Evolutionary conservation across 2,329 filamentous ascomycete species (phyloP), one percentile per base, ranked within the genome.

Genomic region (Emergomyces africanus): DNA sequence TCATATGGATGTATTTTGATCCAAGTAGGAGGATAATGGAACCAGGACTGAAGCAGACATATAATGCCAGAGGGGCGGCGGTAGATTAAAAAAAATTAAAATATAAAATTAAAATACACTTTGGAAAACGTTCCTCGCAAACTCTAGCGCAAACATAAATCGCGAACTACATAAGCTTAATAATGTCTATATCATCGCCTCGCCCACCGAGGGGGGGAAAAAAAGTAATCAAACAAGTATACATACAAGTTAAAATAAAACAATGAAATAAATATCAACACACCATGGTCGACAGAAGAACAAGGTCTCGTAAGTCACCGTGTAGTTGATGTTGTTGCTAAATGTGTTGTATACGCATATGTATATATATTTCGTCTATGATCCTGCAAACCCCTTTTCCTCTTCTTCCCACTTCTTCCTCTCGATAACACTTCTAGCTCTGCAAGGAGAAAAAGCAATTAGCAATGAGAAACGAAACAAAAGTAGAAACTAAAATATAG

Each of bases 351-450:
- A 48, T 15, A 48, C 8, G 44, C 15, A 12, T 23, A 25, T 28
- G 6, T 28, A 37, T n/a, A n/a, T n/a, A n/a, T 42, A 9, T 35
- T 10, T 20, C 56, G 15, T 9, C 48, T 76, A 75, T 30, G 74
- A 74, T 2, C 81, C 81, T 5, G 78, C 75, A 67, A 78, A 85
- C 39, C 71, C 71, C 63, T 75, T 75, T 71, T 85, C 83, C 61
- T 84, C 81, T 59, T 83, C 76, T 66, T 84, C 79, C 81, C 83
- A 86, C 65, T 77, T 75, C 69, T 76, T 70, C 59, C 82, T 72
- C 70, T 85, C 82, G 46, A 84, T 75, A 15, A 78, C 70, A 59
- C 78, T 75, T 63, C 83, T 72, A 35, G 82, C 83, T 53, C 78
- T 75, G 49, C 20, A 59, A 48, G 39, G n/a, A 46, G 33, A 54